Evolutionary conservation across 2,329 filamentous ascomycete species (phyloP).

Genomic region (Lachnellula hyalina): DNA sequence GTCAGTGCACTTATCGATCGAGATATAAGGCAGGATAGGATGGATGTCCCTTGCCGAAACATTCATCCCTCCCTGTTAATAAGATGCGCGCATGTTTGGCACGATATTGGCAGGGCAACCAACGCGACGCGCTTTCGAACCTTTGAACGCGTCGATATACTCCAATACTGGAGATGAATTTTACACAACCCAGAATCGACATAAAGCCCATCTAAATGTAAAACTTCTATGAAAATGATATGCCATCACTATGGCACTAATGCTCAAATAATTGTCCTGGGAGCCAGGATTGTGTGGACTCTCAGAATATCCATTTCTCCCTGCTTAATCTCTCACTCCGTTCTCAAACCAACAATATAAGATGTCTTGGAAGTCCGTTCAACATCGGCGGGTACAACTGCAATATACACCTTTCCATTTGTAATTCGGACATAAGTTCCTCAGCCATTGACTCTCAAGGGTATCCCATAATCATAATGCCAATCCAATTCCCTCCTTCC

Average conservation of each 20-base stretch:
- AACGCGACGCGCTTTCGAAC: background rate
- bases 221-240: too few species aligned
- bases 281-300: too few species aligned
- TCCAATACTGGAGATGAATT: background rate
- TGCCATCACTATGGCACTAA: too few species aligned
- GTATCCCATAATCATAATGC: background rate
- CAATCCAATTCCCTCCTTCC: background rate
- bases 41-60: background rate
- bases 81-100: background rate
- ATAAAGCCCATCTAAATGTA: too few species aligned
- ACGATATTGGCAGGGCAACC: background rate
- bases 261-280: too few species aligned
- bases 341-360: too few species aligned
- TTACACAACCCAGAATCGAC: background rate
- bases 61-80: background rate
- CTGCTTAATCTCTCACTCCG: too few species aligned
- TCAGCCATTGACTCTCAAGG: background rate
- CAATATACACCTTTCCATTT: background rate
- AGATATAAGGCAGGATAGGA: slow-evolving; percentile 3
- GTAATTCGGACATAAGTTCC: background rate
- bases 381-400: too few species aligned
- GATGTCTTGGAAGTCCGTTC: too few species aligned
- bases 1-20: slow-evolving; percentile 27
- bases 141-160: background rate
- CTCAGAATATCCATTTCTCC: too few species aligned